These are phyloP conservation scores for Diaporthe longicolla DNA, from an alignment of 2,329 filamentous ascomycete genomes.

Conservation along the genomic window DNA sequence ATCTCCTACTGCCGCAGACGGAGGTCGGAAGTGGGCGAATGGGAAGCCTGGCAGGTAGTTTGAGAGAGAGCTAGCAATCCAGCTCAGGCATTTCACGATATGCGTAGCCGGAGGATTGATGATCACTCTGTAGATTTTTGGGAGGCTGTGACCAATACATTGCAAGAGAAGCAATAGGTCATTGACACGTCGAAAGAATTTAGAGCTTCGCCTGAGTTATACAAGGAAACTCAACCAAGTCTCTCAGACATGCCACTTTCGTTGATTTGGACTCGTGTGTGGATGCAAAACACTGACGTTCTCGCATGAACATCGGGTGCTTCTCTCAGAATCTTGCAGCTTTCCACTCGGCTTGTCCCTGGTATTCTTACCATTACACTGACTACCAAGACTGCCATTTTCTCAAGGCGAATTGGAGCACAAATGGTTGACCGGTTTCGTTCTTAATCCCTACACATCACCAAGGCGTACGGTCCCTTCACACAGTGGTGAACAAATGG, in stretches of 20 bases:
- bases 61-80: neutral
- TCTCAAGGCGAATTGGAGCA: too few species aligned
- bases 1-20: slow-evolving; percentile 54
- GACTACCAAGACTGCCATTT: too few species aligned
- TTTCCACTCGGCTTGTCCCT: neutral
- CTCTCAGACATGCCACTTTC: too few species aligned
- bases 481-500: too few species aligned
- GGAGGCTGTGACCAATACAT: neutral
- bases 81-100: neutral
- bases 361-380: neutral
- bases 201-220: neutral
- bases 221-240: too few species aligned
- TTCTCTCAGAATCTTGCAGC: neutral
- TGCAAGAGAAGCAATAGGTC: neutral
- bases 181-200: neutral
- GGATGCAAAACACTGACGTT: neutral
- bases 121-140: neutral
- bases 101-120: neutral
- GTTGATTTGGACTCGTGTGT: neutral
- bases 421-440: too few species aligned
- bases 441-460: too few species aligned
- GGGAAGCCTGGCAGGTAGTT: slow-evolving; percentile 23
- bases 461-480: too few species aligned
- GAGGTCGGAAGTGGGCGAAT: slow-evolving; percentile 28
- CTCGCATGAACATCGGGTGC: neutral